Evolutionary conservation across 495 filamentous ascomycete genomes (phyloP), one percentile per base, ranked within the genome.

Genomic region (Hypomontagnella submonticulosa): DNA sequence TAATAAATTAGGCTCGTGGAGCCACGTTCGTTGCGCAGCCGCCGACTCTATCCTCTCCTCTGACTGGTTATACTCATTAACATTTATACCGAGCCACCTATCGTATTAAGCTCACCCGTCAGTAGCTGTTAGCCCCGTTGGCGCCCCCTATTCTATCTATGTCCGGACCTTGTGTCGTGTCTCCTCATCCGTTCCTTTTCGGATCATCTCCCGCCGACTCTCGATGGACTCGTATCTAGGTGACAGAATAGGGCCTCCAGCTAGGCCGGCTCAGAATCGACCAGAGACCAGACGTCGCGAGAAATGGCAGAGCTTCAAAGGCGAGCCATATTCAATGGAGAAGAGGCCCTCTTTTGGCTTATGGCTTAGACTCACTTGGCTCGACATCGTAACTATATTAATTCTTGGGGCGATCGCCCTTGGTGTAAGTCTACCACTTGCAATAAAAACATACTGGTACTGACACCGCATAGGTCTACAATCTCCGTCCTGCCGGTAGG

Each of bases 331-430:
- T 30, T 66, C 66, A 23, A 67, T 73, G 48, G 73, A 76, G 37
- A 67, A 66, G 12, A 73, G 77, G 7, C 80, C 80, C 15, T 76
- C 78, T 0, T 79, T 83, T 51, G 73, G 77, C 9, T 59, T 70
- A 50, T 83, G 79, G 81, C 33, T 83, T 48, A 79, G 76, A 50
- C 65, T 73, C 0, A 77, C 76, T 18, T 79, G 76, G 75, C 67
- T 78, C 0, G 81, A 84, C 61, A 73, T 84, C 44, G 32, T 84
- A 7, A 81, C 80, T 0, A 82, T 83, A 77, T 53, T 73, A 23
- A 33, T 73, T 33, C 57, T 84, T 46, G 81, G 80, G 15, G 77
- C 72, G 43, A 61, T 82, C 57, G 80, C 76, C 1, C 68, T 84
- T 13, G 77, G 79, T 12, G 81, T 82, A 73, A 59, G 73, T 63